Conservation (phyloP, 2,329 filamentous ascomycete species). For the Hymenoscyphus linearis region DNA sequence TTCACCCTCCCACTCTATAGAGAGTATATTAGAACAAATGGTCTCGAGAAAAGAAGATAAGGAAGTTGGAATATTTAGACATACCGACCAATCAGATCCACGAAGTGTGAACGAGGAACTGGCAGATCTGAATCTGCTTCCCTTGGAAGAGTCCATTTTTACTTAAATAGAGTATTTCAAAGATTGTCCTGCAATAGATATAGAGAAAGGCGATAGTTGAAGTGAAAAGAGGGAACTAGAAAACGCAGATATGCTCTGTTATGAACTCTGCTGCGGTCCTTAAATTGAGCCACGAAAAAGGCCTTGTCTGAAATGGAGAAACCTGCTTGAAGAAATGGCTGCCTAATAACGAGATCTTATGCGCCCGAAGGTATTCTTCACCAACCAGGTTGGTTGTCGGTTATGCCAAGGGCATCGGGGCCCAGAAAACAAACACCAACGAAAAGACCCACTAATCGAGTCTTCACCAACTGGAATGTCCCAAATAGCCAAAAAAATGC, state of each 20-base stretch:
- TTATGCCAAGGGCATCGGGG: background rate
- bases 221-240: background rate
- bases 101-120: no score
- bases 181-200: background rate
- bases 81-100: background rate
- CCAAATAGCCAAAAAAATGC: background rate
- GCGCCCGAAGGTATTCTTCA: background rate
- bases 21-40: background rate
- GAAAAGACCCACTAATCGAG: background rate
- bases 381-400: background rate
- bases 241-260: background rate
- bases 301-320: background rate
- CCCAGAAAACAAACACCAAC: background rate
- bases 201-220: background rate
- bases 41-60: background rate
- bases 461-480: background rate
- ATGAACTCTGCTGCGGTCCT: background rate
- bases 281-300: background rate
- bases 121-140: background rate
- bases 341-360: background rate
- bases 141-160: slow-evolving; percentile 1
- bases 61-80: background rate
- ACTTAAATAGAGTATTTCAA: background rate
- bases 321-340: background rate
- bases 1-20: background rate